Evolutionary conservation across 129 eudicot species (phyloP), one percentile per base, ranked within the genome.

Genomic region (Flaveria brownii): DNA sequence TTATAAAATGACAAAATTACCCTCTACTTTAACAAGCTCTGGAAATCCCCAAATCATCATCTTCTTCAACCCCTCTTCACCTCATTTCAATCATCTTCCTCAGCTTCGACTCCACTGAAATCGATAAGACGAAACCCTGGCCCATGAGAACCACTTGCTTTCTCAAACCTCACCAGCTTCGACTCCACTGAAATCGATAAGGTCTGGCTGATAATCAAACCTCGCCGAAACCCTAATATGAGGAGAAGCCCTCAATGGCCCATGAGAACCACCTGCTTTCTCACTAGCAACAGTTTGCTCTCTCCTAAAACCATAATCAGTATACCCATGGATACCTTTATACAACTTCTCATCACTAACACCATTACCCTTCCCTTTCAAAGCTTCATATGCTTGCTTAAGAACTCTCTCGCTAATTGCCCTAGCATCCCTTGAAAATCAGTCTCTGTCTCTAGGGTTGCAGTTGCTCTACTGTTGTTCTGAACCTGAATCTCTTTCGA

Each of bases 261-360:
- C 99, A 47, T 94, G 99, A 0, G 99, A 75, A 55, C 99, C 99
- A 36, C 97, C 99, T 7, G 97, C 99, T 85, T 94, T 94, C 87
- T 91, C 99, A 74, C 93, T 82, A 10, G 99, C 86, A 47, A 94
- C 88, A 0, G 97, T 94, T 59, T 87, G 99, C 73, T 94, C 99
- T 12, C 99, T 75, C 51, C 99, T 84, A 77, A 94, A 94, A 42
- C 99, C 99, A 45, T 91, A 81, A 84, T 94, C 99, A 0, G 96
- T 94, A 54, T 94, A 94, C 52, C 90, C 92, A 20, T 91, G 87
- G 23, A 94, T 82, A 47, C 99, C 99, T 75, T 91, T 95, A 64
- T 95, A 95, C 69, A 95, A 23, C 77, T 95, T 91, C 77, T 87
- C 96, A 66, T 80, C 86, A 9, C 74, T 83, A 6, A 50, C 74